Evolutionary conservation across 2,329 filamentous ascomycete genomes (phyloP).

Genomic region (Penicillium sp.): DNA sequence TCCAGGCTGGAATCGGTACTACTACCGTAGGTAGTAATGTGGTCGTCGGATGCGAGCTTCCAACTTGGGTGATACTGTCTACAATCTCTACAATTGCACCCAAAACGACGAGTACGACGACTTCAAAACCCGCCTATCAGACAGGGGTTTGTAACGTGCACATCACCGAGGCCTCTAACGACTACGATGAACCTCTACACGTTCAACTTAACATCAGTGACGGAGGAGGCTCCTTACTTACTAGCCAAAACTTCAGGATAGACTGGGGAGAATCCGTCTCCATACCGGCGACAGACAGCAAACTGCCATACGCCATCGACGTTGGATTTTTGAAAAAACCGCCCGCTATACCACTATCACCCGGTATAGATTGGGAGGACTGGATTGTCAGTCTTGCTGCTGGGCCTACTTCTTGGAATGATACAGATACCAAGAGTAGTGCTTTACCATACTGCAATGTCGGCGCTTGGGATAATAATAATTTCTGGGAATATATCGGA

Average conservation of each 20-base stretch:
- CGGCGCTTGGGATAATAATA: no score
- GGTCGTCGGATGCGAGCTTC: neutral
- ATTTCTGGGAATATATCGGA: no score
- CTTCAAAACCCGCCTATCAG: neutral
- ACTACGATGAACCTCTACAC: neutral
- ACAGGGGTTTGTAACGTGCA: conserved; percentile 6
- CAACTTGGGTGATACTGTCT: neutral
- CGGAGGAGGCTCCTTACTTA: neutral
- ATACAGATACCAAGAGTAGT: no score
- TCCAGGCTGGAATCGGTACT: neutral
- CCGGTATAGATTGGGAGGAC: no score
- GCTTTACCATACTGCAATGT: no score
- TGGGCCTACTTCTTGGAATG: no score
- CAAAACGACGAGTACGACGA: neutral
- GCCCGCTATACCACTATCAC: no score
- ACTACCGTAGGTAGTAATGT: conserved; percentile 1
- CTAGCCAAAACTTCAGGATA: neutral
- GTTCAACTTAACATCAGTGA: conserved; percentile 4
- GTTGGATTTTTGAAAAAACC: conserved; percentile 1
- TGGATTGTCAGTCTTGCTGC: no score
- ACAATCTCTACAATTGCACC: conserved; percentile 10
- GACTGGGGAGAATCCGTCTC: neutral
- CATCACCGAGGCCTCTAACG: neutral
- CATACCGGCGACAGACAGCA: neutral
- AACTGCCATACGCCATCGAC: conserved; percentile 6